Evolutionary conservation across 1,284 basidiomycete species (phyloP), one percentile per base, ranked within the genome.

Genomic region (Peniophora sp.): DNA sequence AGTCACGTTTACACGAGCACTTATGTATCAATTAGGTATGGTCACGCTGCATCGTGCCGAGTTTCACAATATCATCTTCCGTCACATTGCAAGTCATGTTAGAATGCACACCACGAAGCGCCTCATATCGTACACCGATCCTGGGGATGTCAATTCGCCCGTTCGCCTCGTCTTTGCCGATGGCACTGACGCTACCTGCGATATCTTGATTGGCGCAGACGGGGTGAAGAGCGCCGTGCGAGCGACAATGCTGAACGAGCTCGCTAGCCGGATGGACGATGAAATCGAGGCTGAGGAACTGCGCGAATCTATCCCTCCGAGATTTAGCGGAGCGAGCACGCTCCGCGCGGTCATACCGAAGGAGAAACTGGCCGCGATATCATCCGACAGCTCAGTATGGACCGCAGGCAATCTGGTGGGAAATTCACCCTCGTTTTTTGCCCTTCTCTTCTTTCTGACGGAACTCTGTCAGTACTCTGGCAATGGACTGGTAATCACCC

Each of bases 121-220:
- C 32, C 63, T 78, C 8, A 55, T 64, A 5, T 65, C 67, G 0
- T 76, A 72, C 55, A 55, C 52, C 12, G 67, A 72, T 25, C 50
- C 52, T n/a, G 49, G 38, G 24, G 55, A 11, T 25, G n/a, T 38
- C 2, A 54, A 60, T n/a, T 16, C 55, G 3, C 50, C 56, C 0
- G 65, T 78, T 22, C 59, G 54, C 2, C 56, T 78, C n/a, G 54
- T 61, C 17, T 78, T 79, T 54, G 45, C 61, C 6, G 72, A 78
- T 52, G 74, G 71, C 6, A 61, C 67, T 1, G 61, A 60, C 0
- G 68, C 69, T 2, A 58, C 62, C 2, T 74, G 70, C 54, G 74
- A 78, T 53, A 41, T 78, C 8, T 65, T 77, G 14, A 61, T 79
- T 22, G 76, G 73, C 23, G 73, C 74, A 0, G 76, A 79, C 53